These are phyloP conservation scores for Microcyclospora pomicola DNA, from an alignment of 2,329 filamentous ascomycete genomes.

Conservation along the genomic window DNA sequence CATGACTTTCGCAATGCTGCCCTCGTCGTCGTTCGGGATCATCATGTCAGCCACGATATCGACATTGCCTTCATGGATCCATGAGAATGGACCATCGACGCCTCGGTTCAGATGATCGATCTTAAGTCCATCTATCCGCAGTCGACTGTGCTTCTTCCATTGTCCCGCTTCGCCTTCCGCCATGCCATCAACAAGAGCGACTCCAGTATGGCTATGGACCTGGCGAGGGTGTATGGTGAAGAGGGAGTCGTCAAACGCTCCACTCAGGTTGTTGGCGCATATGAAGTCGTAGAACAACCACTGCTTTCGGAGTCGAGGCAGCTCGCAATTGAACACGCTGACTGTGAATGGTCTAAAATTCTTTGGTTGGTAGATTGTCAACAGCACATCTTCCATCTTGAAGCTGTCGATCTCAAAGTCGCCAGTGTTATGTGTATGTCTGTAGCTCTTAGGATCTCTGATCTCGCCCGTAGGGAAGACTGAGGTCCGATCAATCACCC, in stretches of 20 bases:
- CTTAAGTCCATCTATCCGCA: constrained; percentile 82
- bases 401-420: constrained; percentile 97
- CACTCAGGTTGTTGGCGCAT: constrained; percentile 89
- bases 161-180: constrained; percentile 53
- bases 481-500: constrained; percentile 79
- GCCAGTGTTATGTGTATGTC: constrained; percentile 73
- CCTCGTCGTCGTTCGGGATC: constrained; percentile 77
- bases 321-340: constrained; percentile 89
- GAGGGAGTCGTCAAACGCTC: constrained; percentile 84
- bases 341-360: constrained; percentile 89
- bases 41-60: constrained; percentile 94
- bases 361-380: constrained; percentile 81
- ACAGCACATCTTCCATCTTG: constrained; percentile 83
- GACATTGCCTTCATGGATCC: constrained; percentile 95
- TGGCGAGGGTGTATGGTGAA: constrained; percentile 96
- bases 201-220: constrained; percentile 63
- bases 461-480: constrained; percentile 52
- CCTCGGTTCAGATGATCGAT: constrained; percentile 94
- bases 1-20: constrained; percentile 81
- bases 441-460: constrained; percentile 72
- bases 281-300: constrained; percentile 98
- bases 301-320: constrained; percentile 83
- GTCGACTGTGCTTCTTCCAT: constrained; percentile 92
- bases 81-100: constrained; percentile 85
- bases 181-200: constrained; percentile 39